A percentile compares a stretch with the other conserved stretches of the same genome.
Evolutionary conservation across 306 rosid species (phyloP).

Genomic region (Castanea crenata): DNA sequence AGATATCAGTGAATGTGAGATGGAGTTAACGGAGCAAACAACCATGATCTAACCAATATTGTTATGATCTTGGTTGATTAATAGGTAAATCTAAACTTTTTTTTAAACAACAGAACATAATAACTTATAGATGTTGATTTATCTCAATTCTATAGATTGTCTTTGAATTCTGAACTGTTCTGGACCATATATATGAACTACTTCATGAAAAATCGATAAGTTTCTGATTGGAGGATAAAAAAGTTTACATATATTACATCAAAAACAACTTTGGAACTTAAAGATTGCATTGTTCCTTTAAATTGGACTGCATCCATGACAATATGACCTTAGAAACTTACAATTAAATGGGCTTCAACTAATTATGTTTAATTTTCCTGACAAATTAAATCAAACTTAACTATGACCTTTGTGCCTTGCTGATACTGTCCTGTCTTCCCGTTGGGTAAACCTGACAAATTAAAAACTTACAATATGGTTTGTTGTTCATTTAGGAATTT

Average conservation of each 20-base stretch:
- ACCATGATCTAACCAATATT: no score
- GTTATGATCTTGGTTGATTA: no score
- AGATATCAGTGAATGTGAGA: no score
- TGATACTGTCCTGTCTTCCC: no score
- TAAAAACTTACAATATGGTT: no score
- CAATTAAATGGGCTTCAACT: conserved; percentile 40
- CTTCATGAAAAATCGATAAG: no score
- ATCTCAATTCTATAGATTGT: conserved; percentile 79
- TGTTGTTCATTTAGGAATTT: no score
- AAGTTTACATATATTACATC: conserved; percentile 48
- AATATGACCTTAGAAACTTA: conserved; percentile 72
- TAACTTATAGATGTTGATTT: conserved; percentile 47
- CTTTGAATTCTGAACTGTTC: conserved; percentile 66
- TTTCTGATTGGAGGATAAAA: no score
- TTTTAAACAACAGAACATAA: neutral
- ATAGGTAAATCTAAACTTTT: no score
- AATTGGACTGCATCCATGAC: conserved; percentile 75
- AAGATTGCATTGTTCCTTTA: conserved; percentile 63
- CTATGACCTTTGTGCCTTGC: no score
- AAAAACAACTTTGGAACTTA: conserved; percentile 63
- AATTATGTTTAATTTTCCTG: neutral
- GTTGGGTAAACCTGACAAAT: no score
- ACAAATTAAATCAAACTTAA: neutral
- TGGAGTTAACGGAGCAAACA: no score
- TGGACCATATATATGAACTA: conserved; percentile 69